These are phyloP conservation scores for Aspergillus viridinutans DNA, from an alignment of 2,329 filamentous ascomycete genomes.

Conservation along the genomic window DNA sequence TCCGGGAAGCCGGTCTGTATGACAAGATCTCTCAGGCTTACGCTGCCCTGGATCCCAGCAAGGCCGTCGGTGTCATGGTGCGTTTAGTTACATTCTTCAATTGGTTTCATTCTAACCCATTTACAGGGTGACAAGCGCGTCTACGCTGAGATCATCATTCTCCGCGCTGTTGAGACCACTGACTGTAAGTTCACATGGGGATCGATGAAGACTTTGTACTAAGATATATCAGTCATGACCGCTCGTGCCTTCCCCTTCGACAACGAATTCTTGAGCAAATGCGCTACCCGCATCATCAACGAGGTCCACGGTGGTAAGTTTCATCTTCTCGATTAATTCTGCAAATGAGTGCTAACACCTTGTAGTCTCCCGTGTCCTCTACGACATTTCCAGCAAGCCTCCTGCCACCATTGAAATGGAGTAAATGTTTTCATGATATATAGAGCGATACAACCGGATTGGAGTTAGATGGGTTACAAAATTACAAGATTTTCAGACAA, in stretches of 20 bases:
- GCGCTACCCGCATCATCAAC: conserved; percentile 67
- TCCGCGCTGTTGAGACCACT: conserved; percentile 58
- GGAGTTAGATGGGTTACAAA: background rate
- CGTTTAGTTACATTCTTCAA: conserved; percentile 64
- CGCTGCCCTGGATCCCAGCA: conserved; percentile 62
- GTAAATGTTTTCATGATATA: conserved; percentile 37
- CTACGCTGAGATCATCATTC: conserved; percentile 58
- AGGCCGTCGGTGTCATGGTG: conserved; percentile 51
- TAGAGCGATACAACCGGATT: background rate
- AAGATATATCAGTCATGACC: conserved; percentile 55
- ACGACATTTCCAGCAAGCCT: conserved; percentile 59
- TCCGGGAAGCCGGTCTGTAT: conserved; percentile 43
- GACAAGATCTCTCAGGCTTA: conserved; percentile 65
- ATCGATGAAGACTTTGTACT: background rate
- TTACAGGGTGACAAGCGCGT: conserved; percentile 61
- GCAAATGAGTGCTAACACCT: background rate
- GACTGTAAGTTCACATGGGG: conserved; percentile 43
- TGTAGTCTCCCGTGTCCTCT: conserved; percentile 19
- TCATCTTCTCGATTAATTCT: conserved; percentile 30
- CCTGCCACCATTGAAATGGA: conserved; percentile 73
- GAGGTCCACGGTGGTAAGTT: conserved; percentile 62
- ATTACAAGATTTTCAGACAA: background rate
- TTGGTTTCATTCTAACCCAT: conserved; percentile 31
- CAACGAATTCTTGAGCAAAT: conserved; percentile 60
- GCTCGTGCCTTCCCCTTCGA: conserved; percentile 66